Evolutionary conservation across 2,329 filamentous ascomycete genomes (phyloP), one percentile per base, ranked within the genome.

Genomic region (Clonostachys rosea): DNA sequence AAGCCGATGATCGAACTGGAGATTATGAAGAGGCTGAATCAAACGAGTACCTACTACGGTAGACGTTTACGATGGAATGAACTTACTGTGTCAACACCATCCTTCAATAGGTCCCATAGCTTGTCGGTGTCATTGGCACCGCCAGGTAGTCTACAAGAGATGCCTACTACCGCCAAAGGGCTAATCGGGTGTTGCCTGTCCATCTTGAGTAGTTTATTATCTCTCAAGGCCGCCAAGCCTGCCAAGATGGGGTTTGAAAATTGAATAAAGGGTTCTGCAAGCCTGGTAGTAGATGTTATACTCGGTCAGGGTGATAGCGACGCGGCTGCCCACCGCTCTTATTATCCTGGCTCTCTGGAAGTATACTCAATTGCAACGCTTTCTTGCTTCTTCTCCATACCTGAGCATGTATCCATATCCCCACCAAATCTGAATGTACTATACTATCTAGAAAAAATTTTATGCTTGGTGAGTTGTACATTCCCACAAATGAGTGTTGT

Each of bases 71-170:
- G 24, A 24, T 24, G 24, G 24, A 24, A 24, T 24, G 24, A 24
- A 24, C 24, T 24, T 24, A 24, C 24, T 24, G 24, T 8, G 24
- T 24, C 24, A 24, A 24, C 24, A 24, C 54, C 54, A 17, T 59
- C 45, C 9, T 46, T 43, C 7, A 63, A 49, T 20, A 66, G 47
- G 8, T 59, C 45, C 48, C 49, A 44, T 20, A 49, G 42, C 36
- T 36, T 36, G 7, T 42, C 42, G 9, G 47, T 20, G 12, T 43
- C 37, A 33, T 36, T 39, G 18, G 43, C 36, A n/a, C 58, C 59
- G 11, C 68, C 66, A 4, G 70, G 68, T 16, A 73, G 69, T 6
- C 65, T 61, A 41, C 68, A 68, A 4, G 63, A 63, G 49, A 73
- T 60, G n/a, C 70, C 70, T 33, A 73, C 55, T 5, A 74, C 61